Evolutionary conservation across 23 red algal species (phyloP), one percentile per base, ranked within the genome.

Genomic region (Rhodosorus marinus): DNA sequence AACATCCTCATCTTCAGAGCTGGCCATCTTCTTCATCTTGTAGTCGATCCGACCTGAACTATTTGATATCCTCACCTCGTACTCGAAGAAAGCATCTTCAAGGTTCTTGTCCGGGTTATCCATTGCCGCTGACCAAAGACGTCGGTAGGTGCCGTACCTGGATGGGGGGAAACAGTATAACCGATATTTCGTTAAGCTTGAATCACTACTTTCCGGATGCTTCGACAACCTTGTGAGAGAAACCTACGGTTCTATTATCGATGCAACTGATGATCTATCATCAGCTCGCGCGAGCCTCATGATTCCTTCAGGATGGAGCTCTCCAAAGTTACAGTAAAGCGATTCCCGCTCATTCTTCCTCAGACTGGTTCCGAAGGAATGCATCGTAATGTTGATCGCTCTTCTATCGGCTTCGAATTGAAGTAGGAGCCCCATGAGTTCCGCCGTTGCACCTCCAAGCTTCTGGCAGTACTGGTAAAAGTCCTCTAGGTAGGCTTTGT

Each of bases 401-500:
- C 87, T 62, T 36, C 87, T 57, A 34, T 83, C 87, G 9, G 87
- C 87, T 60, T 94, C 87, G 38, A 94, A 94, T 35, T 52, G 19
- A 3, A 94, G 55, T 22, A 83, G 55, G 43, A 76, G 52, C 11
- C 38, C 22, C 87, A 94, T 94, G 28, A 83, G 50, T 24, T 82
- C 63, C 15, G 71, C 87, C 20, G 87, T 94, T 19, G 52, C 51
- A 20, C 87, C 87, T 29, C 87, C 87, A 17, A 94, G 53, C 52
- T 65, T 54, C 34, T 52, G 47, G 69, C 87, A 94, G 5, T 80
- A 60, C 20, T 33, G 50, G 31, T 79, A 49, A 52, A 94, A 94
- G 55, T 94, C 87, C 17, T 67, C 70, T 3, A 94, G 47, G 55
- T 94, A 94, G 1, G 87, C 87, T 73, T 94, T 94, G 87, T 94